Evolutionary conservation across 352 stramenopile species (phyloP).

Genomic region (Thalassiosira oceanica): DNA sequence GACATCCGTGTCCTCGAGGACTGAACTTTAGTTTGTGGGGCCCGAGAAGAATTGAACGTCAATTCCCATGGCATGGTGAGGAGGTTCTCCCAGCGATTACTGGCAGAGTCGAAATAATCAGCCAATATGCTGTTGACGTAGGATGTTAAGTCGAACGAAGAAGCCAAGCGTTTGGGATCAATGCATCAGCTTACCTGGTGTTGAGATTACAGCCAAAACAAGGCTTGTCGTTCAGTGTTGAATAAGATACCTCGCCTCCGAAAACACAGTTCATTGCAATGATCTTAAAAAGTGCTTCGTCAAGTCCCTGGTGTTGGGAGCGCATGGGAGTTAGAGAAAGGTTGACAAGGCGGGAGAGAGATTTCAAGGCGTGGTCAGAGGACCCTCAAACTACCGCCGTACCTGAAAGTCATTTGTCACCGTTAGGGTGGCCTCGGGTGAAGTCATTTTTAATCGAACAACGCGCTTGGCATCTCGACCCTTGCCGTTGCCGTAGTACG

Average conservation of each 20-base stretch:
- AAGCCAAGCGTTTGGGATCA: constrained; percentile 1
- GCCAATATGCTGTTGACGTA: constrained; percentile 69
- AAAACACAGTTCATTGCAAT: constrained; percentile 65
- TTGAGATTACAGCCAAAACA: constrained; percentile 58
- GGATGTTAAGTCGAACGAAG: constrained; percentile 4
- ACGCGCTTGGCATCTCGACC: constrained; percentile 20
- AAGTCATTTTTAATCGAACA: constrained; percentile 65
- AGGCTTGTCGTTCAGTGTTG: constrained; percentile 27
- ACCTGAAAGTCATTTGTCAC: constrained; percentile 81
- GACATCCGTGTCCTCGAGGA: constrained; percentile 62
- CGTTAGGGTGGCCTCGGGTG: constrained; percentile 64
- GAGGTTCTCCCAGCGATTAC: constrained; percentile 71
- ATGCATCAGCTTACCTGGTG: constrained; percentile 36
- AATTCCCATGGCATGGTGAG: constrained; percentile 76
- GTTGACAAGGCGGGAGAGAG: neutral
- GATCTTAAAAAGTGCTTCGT: constrained; percentile 78
- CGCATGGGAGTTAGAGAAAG: neutral
- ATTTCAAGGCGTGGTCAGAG: no score
- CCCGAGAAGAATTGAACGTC: constrained; percentile 65
- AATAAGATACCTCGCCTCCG: constrained; percentile 47
- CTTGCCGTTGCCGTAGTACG: constrained; percentile 28
- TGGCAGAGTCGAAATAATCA: constrained; percentile 80
- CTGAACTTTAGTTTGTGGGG: constrained; percentile 43
- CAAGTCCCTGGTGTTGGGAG: no score
- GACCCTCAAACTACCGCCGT: no score